phyloP scores from a whole-genome alignment of 306 rosid species.

The Casuarina glauca region DNA sequence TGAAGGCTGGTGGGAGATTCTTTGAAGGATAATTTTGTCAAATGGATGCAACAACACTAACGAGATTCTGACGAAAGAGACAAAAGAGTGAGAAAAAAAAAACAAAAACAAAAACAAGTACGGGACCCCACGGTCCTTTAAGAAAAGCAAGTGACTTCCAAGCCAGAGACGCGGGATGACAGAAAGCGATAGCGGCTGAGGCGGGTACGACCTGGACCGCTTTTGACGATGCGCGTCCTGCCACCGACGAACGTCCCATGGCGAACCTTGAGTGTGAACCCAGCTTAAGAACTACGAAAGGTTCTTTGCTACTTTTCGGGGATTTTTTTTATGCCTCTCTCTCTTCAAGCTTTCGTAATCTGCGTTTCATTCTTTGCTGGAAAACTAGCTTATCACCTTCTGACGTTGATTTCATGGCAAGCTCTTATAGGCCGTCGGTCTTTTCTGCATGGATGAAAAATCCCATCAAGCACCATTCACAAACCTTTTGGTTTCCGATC shows the following conservation, averaged over 20 bases:
- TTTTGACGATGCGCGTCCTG: not conserved
- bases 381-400: not conserved
- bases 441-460: no score
- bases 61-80: not conserved
- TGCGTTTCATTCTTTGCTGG: no score
- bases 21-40: not conserved
- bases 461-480: no score
- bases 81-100: not conserved
- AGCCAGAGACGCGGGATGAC: conserved; percentile 26
- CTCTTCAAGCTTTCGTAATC: no score
- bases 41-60: not conserved
- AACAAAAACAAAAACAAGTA: not conserved
- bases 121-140: conserved; percentile 3
- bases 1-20: not conserved
- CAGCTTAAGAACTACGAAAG: no score
- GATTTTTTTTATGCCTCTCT: no score
- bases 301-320: no score
- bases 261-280: no score
- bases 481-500: no score
- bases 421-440: no score
- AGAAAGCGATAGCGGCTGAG: not conserved
- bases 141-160: conserved; percentile 13
- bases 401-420: not conserved
- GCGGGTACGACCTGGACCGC: conserved; percentile 7
- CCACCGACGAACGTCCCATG: no score